A percentile compares a stretch with the other conserved stretches of the same genome.
phyloP scores from a whole-genome alignment of 108 stramenopile species.

The Nannochloropsis salina region DNA sequence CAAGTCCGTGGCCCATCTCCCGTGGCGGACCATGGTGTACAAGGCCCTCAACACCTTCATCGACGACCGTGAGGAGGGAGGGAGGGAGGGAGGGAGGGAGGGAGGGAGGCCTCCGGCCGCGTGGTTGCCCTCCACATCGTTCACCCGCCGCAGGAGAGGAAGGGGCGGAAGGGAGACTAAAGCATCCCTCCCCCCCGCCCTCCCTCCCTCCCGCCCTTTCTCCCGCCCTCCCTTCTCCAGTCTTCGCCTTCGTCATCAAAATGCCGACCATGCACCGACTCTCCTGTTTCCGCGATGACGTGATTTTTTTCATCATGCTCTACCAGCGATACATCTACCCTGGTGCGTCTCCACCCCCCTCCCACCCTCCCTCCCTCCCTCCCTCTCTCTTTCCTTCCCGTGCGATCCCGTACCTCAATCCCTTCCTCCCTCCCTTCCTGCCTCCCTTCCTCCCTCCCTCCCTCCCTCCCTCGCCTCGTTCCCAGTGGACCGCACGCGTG shows the following conservation, averaged over 20 bases:
- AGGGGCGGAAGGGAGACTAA: background rate
- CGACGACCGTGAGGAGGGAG: conserved; percentile 57
- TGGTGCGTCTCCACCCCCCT: conserved; percentile 4
- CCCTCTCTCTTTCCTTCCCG: background rate
- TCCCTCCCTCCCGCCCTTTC: background rate
- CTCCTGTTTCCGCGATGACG: conserved; percentile 71
- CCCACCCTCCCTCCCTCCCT: background rate
- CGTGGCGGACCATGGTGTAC: conserved; percentile 75
- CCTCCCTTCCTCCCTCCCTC: background rate
- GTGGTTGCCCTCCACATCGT: too few relatives aligned
- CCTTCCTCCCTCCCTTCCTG: background rate
- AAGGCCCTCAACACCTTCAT: conserved; percentile 79
- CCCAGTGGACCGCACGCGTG: conserved; percentile 59
- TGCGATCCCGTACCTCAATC: background rate
- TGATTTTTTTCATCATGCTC: conserved; percentile 74
- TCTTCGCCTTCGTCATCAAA: conserved; percentile 34
- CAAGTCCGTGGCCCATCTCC: conserved; percentile 59
- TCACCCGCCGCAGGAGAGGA: background rate
- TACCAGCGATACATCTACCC: conserved; percentile 73
- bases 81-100: background rate
- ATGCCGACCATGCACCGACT: conserved; percentile 83
- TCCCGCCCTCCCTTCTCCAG: background rate
- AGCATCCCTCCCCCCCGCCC: background rate
- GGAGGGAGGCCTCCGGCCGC: too few relatives aligned
- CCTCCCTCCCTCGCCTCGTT: too few relatives aligned